These are phyloP conservation scores for Funneliformis caledonium DNA, from an alignment of 371 early-diverging fungal genomes.

Conservation along the genomic window DNA sequence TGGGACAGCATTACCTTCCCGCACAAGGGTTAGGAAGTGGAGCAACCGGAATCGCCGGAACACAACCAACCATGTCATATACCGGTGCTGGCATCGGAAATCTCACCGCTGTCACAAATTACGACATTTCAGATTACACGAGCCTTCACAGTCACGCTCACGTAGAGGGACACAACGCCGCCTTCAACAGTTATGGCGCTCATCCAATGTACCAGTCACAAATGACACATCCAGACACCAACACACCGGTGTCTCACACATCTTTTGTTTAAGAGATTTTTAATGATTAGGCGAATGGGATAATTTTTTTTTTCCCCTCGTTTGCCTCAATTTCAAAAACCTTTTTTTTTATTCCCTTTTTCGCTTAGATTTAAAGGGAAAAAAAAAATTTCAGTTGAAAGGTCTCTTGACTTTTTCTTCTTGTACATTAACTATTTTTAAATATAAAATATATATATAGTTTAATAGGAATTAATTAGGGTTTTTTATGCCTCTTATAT, in stretches of 20 bases:
- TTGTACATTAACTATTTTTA: constrained; percentile 13
- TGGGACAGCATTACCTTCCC: constrained; percentile 28
- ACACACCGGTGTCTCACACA: constrained; percentile 29
- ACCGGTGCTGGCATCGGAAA: constrained; percentile 39
- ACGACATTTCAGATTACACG: constrained; percentile 29
- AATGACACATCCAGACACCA: constrained; percentile 27
- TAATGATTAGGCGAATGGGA: too few relatives aligned
- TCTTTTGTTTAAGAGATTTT: constrained; percentile 13
- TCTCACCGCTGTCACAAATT: constrained; percentile 29
- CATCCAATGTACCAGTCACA: constrained; percentile 34
- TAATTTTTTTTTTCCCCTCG: too few relatives aligned
- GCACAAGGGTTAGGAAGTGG: constrained; percentile 27
- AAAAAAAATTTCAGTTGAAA: too few relatives aligned
- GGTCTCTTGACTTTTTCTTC: background rate
- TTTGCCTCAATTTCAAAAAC: too few relatives aligned
- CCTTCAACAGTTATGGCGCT: constrained; percentile 27
- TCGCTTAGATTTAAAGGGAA: too few relatives aligned
- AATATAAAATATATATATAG: constrained; percentile 16
- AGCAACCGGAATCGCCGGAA: constrained; percentile 17
- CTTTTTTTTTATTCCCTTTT: too few relatives aligned
- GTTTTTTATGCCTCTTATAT: constrained; percentile 15
- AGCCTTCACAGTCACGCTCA: constrained; percentile 23
- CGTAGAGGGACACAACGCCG: constrained; percentile 23
- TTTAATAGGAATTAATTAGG: constrained; percentile 2
- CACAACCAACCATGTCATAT: constrained; percentile 31